These are phyloP conservation scores for Stylonectria norvegica DNA, from an alignment of 2,329 filamentous ascomycete species.

Conservation along the genomic window DNA sequence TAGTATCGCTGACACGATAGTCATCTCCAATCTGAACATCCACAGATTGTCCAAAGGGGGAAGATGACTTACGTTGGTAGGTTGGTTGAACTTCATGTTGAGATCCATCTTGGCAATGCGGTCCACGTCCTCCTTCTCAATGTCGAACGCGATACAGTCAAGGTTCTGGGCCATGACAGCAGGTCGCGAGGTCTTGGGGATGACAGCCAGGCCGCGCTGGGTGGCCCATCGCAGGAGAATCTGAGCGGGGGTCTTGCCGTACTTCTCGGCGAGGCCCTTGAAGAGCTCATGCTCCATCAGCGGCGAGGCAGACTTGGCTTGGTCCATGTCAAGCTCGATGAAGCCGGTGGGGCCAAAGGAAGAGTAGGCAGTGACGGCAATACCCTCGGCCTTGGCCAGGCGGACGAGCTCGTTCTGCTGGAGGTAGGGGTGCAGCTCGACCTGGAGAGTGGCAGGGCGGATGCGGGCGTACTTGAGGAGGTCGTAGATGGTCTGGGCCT, in stretches of 20 bases:
- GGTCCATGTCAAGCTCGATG: slow-evolving; percentile 69
- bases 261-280: slow-evolving; percentile 63
- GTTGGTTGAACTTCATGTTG: slow-evolving; percentile 73
- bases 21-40: background rate
- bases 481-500: slow-evolving; percentile 72
- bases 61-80: slow-evolving; percentile 56
- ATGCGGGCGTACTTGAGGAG: slow-evolving; percentile 74
- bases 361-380: slow-evolving; percentile 78
- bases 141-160: slow-evolving; percentile 62
- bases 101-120: slow-evolving; percentile 63
- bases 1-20: slow-evolving; percentile 8
- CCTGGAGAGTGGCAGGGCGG: slow-evolving; percentile 73
- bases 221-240: slow-evolving; percentile 84
- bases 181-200: slow-evolving; percentile 67
- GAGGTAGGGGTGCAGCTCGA: slow-evolving; percentile 89
- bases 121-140: slow-evolving; percentile 63
- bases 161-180: slow-evolving; percentile 62
- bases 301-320: slow-evolving; percentile 54
- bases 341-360: slow-evolving; percentile 79
- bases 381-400: slow-evolving; percentile 65
- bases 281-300: slow-evolving; percentile 69
- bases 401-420: slow-evolving; percentile 69
- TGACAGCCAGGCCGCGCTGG: slow-evolving; percentile 75
- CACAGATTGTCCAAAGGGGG: background rate
- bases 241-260: slow-evolving; percentile 73